Base-by-base conservation (phyloP, 2,329 filamentous ascomycete genomes). In the Parafenestella ontariensis region DNA sequence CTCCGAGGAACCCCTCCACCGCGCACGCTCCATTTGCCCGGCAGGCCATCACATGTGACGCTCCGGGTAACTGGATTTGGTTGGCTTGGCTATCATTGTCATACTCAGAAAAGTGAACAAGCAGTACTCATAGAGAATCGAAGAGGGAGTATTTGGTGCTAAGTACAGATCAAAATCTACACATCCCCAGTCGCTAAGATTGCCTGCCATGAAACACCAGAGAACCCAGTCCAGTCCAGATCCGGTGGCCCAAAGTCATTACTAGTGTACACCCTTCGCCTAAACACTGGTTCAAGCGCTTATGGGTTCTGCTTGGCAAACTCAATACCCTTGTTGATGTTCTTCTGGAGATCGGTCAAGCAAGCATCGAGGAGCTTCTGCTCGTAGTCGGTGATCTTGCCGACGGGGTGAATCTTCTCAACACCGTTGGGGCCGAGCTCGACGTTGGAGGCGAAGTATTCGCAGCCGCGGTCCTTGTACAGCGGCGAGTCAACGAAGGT, bases 401-500 rank as follows among this genome's bases (percentile, higher is more conserved):
- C 95, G 70, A 99, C 82, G 71, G 90, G 88, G 78, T 89, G 85
- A 79, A 98, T 94, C 87, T 96, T 90, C 86, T 95, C 88, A 65
- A 96, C 94, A 84, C 95, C 95, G 78, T 94, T 89, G 78, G 93
- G 92, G 82, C 95, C 95, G 74, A 99, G 91, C 85, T 96, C 91
- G 76, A 99, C 91, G 80, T 87, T 89, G 82, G 90, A 93, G 77
- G 92, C 89, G 84, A 99, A 99, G 90, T 96, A 99, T 58, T 96
- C 90, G 73, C 96, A 87, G 75, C 94, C 95, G 84, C 96, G 90
- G 83, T 97, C 92, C 89, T 97, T 97, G 91, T 92, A 98, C 68
- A 98, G 88, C 62, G 94, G 93, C 77, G 89, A 94, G 82, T 99
- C 92, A 75, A 99, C 93, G 73, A 96, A 99, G 61, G 94, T 93